These are phyloP conservation scores for Geosmithia flava DNA, from an alignment of 2,329 filamentous ascomycete genomes.

Conservation along the genomic window DNA sequence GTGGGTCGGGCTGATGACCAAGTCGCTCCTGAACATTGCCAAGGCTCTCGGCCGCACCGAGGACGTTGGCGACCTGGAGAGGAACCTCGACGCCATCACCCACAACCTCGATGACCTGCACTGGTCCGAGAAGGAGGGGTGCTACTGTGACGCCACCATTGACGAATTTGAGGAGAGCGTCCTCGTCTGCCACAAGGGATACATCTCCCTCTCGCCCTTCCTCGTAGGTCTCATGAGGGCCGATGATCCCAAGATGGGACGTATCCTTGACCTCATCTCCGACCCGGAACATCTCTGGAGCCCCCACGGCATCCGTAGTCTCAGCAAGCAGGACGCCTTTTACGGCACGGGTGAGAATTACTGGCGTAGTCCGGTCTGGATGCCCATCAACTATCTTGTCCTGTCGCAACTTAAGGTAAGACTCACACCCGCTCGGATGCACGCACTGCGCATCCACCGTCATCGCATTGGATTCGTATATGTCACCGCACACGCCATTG, in stretches of 20 bases:
- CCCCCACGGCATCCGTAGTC: conserved; percentile 72
- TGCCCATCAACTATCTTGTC: conserved; percentile 90
- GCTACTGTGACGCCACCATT: conserved; percentile 90
- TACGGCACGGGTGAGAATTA: conserved; percentile 95
- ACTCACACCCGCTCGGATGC: conserved; percentile 8
- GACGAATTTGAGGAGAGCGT: conserved; percentile 87
- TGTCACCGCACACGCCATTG: background rate
- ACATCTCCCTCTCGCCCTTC: conserved; percentile 89
- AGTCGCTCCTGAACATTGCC: conserved; percentile 72
- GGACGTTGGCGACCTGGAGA: conserved; percentile 60
- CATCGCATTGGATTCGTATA: background rate
- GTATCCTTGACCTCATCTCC: conserved; percentile 63
- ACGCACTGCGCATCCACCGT: background rate
- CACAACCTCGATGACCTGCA: conserved; percentile 87
- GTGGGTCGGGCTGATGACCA: conserved; percentile 96
- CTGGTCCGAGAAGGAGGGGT: conserved; percentile 70
- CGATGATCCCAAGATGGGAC: conserved; percentile 62
- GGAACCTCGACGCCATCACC: conserved; percentile 63
- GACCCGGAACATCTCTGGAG: conserved; percentile 86
- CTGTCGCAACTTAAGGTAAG: conserved; percentile 66
- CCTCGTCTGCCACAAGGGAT: conserved; percentile 92
- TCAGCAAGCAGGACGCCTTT: conserved; percentile 71
- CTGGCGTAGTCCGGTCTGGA: conserved; percentile 90
- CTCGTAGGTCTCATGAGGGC: conserved; percentile 66
- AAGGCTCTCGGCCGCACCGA: conserved; percentile 61